These are phyloP conservation scores for Neotropicomus parvogracilis DNA, from an alignment of 1,284 basidiomycete genomes.

Conservation along the genomic window DNA sequence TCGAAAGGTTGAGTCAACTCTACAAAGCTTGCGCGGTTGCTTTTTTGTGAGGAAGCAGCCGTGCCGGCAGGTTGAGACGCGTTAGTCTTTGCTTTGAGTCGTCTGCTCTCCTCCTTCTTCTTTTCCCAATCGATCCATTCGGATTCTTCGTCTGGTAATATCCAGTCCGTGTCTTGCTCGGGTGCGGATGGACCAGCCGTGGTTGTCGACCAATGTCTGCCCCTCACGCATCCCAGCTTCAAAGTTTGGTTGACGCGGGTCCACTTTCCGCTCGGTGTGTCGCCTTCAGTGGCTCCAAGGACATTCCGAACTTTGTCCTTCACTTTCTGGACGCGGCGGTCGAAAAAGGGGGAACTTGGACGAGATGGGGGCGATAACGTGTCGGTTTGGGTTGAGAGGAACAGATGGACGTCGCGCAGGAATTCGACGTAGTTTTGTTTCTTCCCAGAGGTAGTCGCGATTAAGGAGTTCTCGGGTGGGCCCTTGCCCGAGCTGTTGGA, in stretches of 20 bases:
- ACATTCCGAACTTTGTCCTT: conserved; percentile 21
- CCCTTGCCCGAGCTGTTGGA: conserved; percentile 5
- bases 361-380: conserved; percentile 32
- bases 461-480: conserved; percentile 2
- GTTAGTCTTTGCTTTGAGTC: conserved; percentile 20
- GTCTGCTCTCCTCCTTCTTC: conserved; percentile 21
- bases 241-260: conserved; percentile 25
- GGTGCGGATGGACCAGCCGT: background rate
- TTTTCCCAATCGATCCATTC: conserved; percentile 36
- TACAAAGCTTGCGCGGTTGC: conserved; percentile 1
- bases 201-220: conserved; percentile 18
- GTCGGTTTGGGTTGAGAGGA: conserved; percentile 33
- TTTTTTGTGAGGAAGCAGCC: conserved; percentile 5
- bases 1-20: background rate
- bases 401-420: conserved; percentile 32
- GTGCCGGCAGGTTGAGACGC: conserved; percentile 13
- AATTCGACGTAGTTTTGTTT: conserved; percentile 25
- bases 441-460: conserved; percentile 1
- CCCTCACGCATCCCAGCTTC: conserved; percentile 33
- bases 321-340: conserved; percentile 23
- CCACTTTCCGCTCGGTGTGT: conserved; percentile 26
- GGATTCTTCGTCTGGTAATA: conserved; percentile 33
- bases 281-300: conserved; percentile 13
- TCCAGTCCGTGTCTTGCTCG: conserved; percentile 26
- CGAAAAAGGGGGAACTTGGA: conserved; percentile 24